A percentile compares a stretch with the other conserved stretches of the same genome.
Conservation (phyloP, 73 alveolate species). For the Breviolum minutum region DNA sequence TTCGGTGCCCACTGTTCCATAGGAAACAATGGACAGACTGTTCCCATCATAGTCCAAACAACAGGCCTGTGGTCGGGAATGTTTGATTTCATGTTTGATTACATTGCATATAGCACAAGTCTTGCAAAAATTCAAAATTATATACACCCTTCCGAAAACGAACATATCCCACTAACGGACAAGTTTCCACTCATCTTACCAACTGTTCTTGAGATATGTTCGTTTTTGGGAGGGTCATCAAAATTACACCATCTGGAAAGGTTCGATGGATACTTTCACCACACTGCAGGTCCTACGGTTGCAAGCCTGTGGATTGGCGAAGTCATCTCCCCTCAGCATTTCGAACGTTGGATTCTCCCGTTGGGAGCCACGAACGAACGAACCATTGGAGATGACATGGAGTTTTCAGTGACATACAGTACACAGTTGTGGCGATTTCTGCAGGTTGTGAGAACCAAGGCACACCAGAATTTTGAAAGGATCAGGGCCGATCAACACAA, state of each 20-base stretch:
- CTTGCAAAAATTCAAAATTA: background rate
- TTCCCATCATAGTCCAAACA: conserved; percentile 64
- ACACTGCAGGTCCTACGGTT: too few species aligned
- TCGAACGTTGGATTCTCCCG: background rate
- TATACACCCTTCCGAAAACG: background rate
- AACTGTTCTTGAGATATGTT: too few species aligned
- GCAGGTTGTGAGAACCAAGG: background rate
- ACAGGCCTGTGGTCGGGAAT: conserved; percentile 19
- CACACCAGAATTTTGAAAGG: conserved; percentile 33
- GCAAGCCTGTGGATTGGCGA: conserved; percentile 60
- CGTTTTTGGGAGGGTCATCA: too few species aligned
- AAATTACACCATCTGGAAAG: too few species aligned
- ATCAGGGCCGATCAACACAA: conserved; percentile 38
- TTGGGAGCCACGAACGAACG: background rate
- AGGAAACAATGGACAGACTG: conserved; percentile 11
- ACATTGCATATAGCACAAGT: background rate
- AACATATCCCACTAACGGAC: background rate
- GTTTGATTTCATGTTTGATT: background rate
- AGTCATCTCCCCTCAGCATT: conserved; percentile 43
- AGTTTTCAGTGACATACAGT: too few species aligned
- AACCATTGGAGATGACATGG: too few species aligned
- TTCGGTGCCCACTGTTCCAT: conserved; percentile 9
- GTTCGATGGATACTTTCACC: too few species aligned
- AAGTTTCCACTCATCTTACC: too few species aligned
- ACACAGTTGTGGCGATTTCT: background rate